Evolutionary conservation across 345 rosid genomes (phyloP), one percentile per base, ranked within the genome.

Genomic region (Syzygium grande): DNA sequence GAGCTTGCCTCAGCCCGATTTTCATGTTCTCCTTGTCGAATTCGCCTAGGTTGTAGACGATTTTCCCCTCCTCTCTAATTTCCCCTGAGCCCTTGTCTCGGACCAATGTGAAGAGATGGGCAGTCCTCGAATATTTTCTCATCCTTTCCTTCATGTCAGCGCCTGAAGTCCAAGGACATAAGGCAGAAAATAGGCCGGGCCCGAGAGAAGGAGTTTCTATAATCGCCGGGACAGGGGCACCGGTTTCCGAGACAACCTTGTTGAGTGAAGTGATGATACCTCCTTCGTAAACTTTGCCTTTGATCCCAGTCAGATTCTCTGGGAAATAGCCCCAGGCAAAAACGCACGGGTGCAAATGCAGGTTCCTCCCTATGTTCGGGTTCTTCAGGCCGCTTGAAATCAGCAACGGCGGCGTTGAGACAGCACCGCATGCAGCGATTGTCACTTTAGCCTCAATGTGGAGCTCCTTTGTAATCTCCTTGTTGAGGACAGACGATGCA

Each of bases 311-410:
- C 84, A 12, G 52, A 53, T 38, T 52, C 51, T 88, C 84, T 9
- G 89, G 89, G 52, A 88, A 88, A 86, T 88, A 84, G 3, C 89
- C 89, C 89, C 89, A 88, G 3, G 84, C 61, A 0, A 88, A 16
- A 46, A 27, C 59, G 43, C n/a, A 51, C 14, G 89, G 89, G 61
- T 88, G 89, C 43, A 88, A 78, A n/a, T 88, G 89, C 52, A 88
- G 89, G 56, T 88, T 88, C 59, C 84, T n/a, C 51, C 89, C 89
- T 2, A 88, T 88, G 84, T 88, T 84, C 4, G 86, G 84, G 83
- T 88, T 88, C 89, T 65, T 88, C 59, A 88, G 84, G 61, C 89
- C 86, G 11, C 89, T 84, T 11, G 86, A 88, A 61, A 88, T 53
- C 87, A 88, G 29, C 55, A 84, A 30, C 15, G 87, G 84, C 3